Percentiles rank a stretch among this genome's conserved stretches.
Evolutionary conservation across 1,284 basidiomycete species (phyloP).

Genomic region (Xanthoconium separans): DNA sequence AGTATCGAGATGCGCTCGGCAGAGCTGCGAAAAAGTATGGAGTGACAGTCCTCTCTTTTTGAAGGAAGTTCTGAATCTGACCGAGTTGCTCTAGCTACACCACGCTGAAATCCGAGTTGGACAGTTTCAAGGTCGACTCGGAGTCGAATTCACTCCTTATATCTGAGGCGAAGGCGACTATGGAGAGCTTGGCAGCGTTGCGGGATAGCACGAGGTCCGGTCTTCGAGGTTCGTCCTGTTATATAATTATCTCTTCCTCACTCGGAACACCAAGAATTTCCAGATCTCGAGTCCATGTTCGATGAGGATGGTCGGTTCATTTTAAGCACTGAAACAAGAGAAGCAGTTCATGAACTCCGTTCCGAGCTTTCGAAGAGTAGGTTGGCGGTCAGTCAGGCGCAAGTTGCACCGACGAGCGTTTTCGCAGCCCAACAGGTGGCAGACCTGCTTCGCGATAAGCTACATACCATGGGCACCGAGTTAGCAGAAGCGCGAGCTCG

Average conservation of each 20-base stretch:
- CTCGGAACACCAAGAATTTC: neutral
- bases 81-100: conserved; percentile 16
- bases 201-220: conserved; percentile 16
- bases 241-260: neutral
- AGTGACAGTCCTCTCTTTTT: neutral
- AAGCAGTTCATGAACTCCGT: conserved; percentile 39
- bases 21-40: conserved; percentile 22
- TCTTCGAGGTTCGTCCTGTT: conserved; percentile 25
- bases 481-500: conserved; percentile 42
- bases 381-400: conserved; percentile 31
- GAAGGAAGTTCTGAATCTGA: neutral
- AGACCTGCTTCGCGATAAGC: conserved; percentile 51
- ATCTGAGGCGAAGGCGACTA: conserved; percentile 22
- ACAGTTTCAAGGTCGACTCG: conserved; percentile 18
- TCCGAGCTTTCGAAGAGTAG: conserved; percentile 33
- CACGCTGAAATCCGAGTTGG: conserved; percentile 25
- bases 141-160: conserved; percentile 16
- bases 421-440: conserved; percentile 49
- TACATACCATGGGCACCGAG: conserved; percentile 43
- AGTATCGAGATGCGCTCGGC: conserved; percentile 18
- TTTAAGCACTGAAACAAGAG: conserved; percentile 32
- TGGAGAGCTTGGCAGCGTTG: conserved; percentile 20
- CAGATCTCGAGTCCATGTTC: conserved; percentile 36
- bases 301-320: conserved; percentile 29
- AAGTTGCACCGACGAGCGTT: conserved; percentile 16